Evolutionary conservation across 768 basidiomycete genomes (phyloP), one percentile per base, ranked within the genome.

Genomic region (Russula ochroleuca): DNA sequence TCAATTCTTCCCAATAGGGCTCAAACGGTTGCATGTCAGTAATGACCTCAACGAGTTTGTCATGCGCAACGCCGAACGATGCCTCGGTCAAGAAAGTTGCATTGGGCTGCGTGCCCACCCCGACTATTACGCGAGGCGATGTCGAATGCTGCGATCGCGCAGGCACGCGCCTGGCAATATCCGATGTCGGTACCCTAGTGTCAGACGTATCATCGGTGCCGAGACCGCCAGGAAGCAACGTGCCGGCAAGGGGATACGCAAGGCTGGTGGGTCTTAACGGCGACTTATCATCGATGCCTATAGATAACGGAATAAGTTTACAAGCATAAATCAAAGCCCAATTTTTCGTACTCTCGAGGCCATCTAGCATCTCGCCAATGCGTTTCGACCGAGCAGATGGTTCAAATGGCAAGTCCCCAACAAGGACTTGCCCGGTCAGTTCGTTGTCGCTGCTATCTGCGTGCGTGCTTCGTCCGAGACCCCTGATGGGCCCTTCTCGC

Each of bases 1-100:
- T 78, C 63, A 99, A 75, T 45, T 82, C 79, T 69, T 98, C 95
- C 97, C 97, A 99, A 72, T 92, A 81, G 25, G 95, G 94, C 71
- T 94, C 92, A 74, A 91, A 97, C 21, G 95, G 94, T 71, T 94
- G 88, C 14, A 94, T 85, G 70, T 98, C 94, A 48, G 95, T 98
- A 71, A 99, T 92, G 69, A 92, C 86, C 73, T 91, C 85, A 2
- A 98, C 88, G 6, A 99, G 83, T 50, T 84, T 83, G 72, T 98
- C 96, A 70, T 92, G 92, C n/a, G 94, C 83, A 49, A 98, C 86
- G 17, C 85, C 93, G 72, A 99, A 99, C 47, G 95, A 98, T 72
- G 95, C 98, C 72, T 98, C 95, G 13, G 96, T 98, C 67, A 98
- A 78, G 77, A 88, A 96, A 0, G 88, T 89, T 10, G 79, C 81